A percentile compares a stretch with the other conserved stretches of the same genome.
These are phyloP conservation scores for Arthrinium phaeospermum DNA, from an alignment of 2,329 filamentous ascomycete species.

Conservation along the genomic window DNA sequence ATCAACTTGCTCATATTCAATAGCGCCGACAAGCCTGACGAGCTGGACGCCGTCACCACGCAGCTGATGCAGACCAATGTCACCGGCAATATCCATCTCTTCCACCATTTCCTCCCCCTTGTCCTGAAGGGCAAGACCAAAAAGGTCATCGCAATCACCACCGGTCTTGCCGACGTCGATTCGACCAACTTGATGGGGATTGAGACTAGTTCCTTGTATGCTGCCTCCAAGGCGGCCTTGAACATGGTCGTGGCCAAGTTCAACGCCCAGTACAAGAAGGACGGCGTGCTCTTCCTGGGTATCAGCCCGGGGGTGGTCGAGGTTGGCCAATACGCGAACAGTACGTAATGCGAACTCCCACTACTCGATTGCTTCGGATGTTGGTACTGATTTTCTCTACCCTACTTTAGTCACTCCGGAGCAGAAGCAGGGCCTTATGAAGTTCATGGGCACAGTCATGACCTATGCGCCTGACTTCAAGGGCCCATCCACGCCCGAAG, in stretches of 20 bases:
- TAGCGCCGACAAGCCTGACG: too few species aligned
- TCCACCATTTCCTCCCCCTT: slow-evolving; percentile 58
- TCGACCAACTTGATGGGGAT: slow-evolving; percentile 32
- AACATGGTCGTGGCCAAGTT: slow-evolving; percentile 43
- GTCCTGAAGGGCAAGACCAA: slow-evolving; percentile 55
- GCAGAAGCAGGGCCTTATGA: too few species aligned
- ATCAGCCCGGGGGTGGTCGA: slow-evolving; percentile 52
- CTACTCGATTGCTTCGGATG: too few species aligned
- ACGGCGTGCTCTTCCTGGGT: slow-evolving; percentile 51
- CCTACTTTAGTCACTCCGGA: too few species aligned
- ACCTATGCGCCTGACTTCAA: slow-evolving; percentile 33
- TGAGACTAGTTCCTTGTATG: slow-evolving; percentile 51
- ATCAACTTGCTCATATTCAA: too few species aligned
- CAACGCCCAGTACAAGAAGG: slow-evolving; percentile 46
- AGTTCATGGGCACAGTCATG: too few species aligned
- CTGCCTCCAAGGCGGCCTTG: slow-evolving; percentile 41
- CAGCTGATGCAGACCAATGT: slow-evolving; percentile 48
- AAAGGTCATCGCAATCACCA: slow-evolving; percentile 58
- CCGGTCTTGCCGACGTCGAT: slow-evolving; percentile 51
- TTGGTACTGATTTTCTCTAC: too few species aligned
- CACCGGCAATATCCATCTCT: slow-evolving; percentile 55
- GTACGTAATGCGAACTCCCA: too few species aligned
- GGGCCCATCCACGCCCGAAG: slow-evolving; percentile 29
- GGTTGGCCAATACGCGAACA: slow-evolving; percentile 32
- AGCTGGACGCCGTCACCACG: too few species aligned